Conservation (phyloP, 2,329 filamentous ascomycete genomes). For the Phaeoacremonium minimum region DNA sequence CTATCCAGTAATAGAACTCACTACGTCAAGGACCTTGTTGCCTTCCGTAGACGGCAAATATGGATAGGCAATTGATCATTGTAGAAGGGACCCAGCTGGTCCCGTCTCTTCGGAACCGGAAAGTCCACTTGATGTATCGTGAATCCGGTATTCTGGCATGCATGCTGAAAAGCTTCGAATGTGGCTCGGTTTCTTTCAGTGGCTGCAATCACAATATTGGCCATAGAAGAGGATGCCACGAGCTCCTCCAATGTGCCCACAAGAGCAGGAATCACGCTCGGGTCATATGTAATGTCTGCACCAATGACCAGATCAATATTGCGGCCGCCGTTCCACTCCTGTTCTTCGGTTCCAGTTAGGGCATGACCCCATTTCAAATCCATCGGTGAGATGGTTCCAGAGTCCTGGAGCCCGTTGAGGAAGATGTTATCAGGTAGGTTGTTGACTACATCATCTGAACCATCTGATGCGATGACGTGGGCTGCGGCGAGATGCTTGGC, state of each 20-base stretch:
- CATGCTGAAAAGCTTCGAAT: constrained; percentile 58
- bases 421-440: constrained; percentile 63
- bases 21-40: no score
- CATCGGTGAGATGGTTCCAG: constrained; percentile 38
- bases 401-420: constrained; percentile 59
- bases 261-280: constrained; percentile 56
- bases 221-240: constrained; percentile 48
- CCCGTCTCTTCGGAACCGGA: constrained; percentile 25
- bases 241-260: constrained; percentile 61
- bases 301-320: constrained; percentile 64
- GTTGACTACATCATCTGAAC: constrained; percentile 67
- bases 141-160: constrained; percentile 47
- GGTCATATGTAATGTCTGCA: constrained; percentile 76
- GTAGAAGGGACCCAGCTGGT: constrained; percentile 63
- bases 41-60: constrained; percentile 34
- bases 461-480: constrained; percentile 67
- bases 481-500: constrained; percentile 58
- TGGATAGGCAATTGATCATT: constrained; percentile 54
- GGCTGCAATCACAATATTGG: constrained; percentile 63
- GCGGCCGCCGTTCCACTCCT: constrained; percentile 41
- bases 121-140: constrained; percentile 38
- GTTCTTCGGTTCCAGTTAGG: constrained; percentile 52
- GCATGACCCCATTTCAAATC: constrained; percentile 63
- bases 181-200: constrained; percentile 69
- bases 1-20: no score